phyloP scores from a whole-genome alignment of 306 rosid genomes.

The Dalbergia oliveri region DNA sequence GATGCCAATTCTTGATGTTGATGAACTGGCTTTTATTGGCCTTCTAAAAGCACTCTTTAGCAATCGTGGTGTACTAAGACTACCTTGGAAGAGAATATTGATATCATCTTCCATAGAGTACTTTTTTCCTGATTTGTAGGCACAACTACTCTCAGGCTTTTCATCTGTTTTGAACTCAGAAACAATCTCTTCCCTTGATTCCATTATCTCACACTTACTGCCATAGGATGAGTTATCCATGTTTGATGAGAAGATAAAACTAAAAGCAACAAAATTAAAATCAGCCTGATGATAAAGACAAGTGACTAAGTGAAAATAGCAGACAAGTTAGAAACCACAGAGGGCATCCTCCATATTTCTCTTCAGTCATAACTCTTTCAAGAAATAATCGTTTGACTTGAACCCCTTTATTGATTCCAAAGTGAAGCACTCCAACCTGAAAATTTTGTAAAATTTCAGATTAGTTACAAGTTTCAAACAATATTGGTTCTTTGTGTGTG shows the following conservation, averaged over 20 bases:
- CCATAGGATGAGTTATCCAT: slow-evolving; percentile 21
- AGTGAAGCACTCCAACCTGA: slow-evolving; percentile 60
- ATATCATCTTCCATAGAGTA: slow-evolving; percentile 93
- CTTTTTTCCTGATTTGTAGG: slow-evolving; percentile 58
- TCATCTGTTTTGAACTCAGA: slow-evolving; percentile 55
- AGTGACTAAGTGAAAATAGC: slow-evolving; percentile 41
- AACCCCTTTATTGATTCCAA: slow-evolving; percentile 13
- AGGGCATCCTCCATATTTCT: background rate
- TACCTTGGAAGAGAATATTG: slow-evolving; percentile 84
- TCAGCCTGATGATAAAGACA: slow-evolving; percentile 64
- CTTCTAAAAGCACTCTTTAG: slow-evolving; percentile 88
- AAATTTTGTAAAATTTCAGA: slow-evolving; percentile 43
- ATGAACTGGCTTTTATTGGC: slow-evolving; percentile 78
- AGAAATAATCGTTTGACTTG: slow-evolving; percentile 35
- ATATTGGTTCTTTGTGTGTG: background rate
- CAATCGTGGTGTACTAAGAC: slow-evolving; percentile 54
- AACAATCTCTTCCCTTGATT: slow-evolving; percentile 66
- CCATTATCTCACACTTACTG: slow-evolving; percentile 79
- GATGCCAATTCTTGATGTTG: slow-evolving; percentile 89
- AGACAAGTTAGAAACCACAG: slow-evolving; percentile 43
- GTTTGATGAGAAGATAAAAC: slow-evolving; percentile 42
- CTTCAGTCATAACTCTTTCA: slow-evolving; percentile 42
- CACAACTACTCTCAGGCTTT: slow-evolving; percentile 62
- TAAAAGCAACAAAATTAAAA: slow-evolving; percentile 26
- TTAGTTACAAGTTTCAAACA: slow-evolving; percentile 35